Base-by-base conservation (phyloP, 164 flowering plant genomes). In the Magnolia changhungtana region DNA sequence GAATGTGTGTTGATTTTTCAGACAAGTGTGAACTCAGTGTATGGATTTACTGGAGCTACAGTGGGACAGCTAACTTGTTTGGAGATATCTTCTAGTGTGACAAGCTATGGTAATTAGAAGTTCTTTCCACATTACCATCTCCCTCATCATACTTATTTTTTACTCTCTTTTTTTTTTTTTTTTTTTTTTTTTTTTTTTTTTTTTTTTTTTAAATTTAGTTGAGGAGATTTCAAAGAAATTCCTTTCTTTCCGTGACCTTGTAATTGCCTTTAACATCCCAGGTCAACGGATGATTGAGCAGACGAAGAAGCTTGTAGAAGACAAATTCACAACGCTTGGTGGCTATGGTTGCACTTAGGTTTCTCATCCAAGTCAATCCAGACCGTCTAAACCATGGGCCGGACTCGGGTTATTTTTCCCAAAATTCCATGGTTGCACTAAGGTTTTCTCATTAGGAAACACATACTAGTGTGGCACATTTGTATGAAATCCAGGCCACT, bases 271-370 rank as follows among this genome's bases (percentile, higher is more conserved):
- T 1, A 10, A 72, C 55, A 16, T 72, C 23, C 29, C 52, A 96
- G 99, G 99, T 81, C 92, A 98, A 61, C 93, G 92, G 78, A 96
- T 96, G 99, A 96, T 96, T 85, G 98, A 92, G 81, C 97, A 92
- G 80, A 96, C 98, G 69, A 94, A 96, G 83, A 92, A 86, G 80
- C 93, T 91, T 70, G 99, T 96, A 72, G 97, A 92, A 85, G 94
- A 91, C 61, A 91, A 88, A 78, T 96, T 96, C 80, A 96, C 92
- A 7, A 87, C 84, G 63, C 72, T 83, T 79, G 89, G 85, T 51
- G 98, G 99, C 82, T 94, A 92, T 83, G 90, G 29, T 27, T 27
- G 2, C 29, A 27, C 29, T 1, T 1, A 27, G 29, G 29, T 27
- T 27, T 27, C 29, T 27, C 45, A 37, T 37, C 6, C 45, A 37